Conservation (phyloP, 495 filamentous ascomycete species). For the Podospora pseudopauciseta region DNA sequence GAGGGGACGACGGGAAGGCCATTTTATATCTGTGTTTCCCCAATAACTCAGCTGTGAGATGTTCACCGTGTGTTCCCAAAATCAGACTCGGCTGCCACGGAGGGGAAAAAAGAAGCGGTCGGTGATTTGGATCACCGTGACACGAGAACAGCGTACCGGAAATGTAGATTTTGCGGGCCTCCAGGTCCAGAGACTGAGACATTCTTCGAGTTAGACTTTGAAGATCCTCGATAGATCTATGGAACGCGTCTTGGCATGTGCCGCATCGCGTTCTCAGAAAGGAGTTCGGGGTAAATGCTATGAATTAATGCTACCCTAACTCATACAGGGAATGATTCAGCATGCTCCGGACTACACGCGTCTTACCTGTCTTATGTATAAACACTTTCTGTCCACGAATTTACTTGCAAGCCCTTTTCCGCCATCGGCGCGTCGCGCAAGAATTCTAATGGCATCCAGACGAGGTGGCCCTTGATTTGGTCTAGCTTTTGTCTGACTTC, state of each 20-base stretch:
- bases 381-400: slow-evolving; percentile 48
- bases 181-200: background rate
- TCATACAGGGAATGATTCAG: background rate
- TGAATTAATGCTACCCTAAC: background rate
- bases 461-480: slow-evolving; percentile 79
- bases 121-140: background rate
- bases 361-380: slow-evolving; percentile 33
- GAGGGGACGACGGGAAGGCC: background rate
- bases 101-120: background rate
- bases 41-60: background rate
- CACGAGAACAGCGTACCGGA: background rate
- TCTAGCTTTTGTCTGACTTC: slow-evolving; percentile 74
- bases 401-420: slow-evolving; percentile 65
- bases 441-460: slow-evolving; percentile 94
- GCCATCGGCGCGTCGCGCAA: slow-evolving; percentile 84
- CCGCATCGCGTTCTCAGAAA: background rate
- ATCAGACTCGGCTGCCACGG: background rate
- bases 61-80: background rate
- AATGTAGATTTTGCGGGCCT: background rate
- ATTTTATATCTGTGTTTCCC: background rate
- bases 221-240: background rate
- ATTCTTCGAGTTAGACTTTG: background rate
- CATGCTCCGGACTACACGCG: too few species aligned
- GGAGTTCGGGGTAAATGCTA: background rate
- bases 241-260: background rate